Conservation (phyloP, 345 rosid species). For the Gossypium herbaceum region DNA sequence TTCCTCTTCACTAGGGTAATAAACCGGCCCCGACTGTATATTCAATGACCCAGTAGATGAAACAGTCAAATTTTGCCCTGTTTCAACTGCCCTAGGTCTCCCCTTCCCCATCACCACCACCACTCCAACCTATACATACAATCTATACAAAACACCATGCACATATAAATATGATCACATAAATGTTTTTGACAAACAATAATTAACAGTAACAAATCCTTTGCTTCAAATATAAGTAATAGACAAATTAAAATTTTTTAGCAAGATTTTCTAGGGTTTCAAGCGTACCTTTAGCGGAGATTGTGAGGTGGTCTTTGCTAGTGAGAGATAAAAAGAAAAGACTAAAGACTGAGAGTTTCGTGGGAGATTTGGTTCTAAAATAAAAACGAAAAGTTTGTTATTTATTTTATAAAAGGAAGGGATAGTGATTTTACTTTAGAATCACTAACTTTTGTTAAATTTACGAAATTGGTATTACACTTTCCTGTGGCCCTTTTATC, state of each 20-base stretch:
- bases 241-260: neutral
- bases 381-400: neutral
- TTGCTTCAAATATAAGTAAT: neutral
- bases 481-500: neutral
- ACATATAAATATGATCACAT: neutral
- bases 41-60: slow-evolving; percentile 31
- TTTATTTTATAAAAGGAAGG: neutral
- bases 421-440: slow-evolving; percentile 3
- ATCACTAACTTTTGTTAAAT: neutral
- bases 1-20: slow-evolving; percentile 77
- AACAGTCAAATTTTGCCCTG: slow-evolving; percentile 48
- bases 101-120: slow-evolving; percentile 77
- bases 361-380: slow-evolving; percentile 26
- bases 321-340: slow-evolving; percentile 8
- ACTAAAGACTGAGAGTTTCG: slow-evolving; percentile 18
- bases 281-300: slow-evolving; percentile 36
- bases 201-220: neutral
- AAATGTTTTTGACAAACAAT: neutral
- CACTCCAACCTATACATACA: slow-evolving; percentile 23
- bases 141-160: slow-evolving; percentile 24
- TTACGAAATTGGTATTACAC: slow-evolving; percentile 20
- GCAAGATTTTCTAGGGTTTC: slow-evolving; percentile 47
- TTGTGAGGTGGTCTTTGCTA: slow-evolving; percentile 4
- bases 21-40: slow-evolving; percentile 68
- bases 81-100: slow-evolving; percentile 77